A percentile compares a stretch with the other conserved stretches of the same genome.
Conservation (phyloP, 2,329 filamentous ascomycete species). For the Colletotrichum filicis region DNA sequence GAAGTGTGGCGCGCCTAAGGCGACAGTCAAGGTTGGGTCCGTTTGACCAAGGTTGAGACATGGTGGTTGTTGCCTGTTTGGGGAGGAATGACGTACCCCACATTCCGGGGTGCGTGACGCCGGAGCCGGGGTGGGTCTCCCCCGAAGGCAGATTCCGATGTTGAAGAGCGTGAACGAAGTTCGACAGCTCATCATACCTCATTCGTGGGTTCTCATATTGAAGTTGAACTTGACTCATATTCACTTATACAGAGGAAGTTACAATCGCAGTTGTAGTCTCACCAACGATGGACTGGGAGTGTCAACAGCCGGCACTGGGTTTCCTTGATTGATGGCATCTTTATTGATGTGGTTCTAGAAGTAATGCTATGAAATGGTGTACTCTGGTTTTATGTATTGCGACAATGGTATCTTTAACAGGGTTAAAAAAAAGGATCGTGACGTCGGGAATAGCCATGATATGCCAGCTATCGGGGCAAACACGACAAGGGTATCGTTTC, state of each 20-base stretch:
- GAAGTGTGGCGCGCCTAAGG: not conserved
- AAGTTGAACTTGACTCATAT: not conserved
- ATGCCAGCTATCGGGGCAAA: constrained; percentile 9
- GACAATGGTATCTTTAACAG: constrained; percentile 27
- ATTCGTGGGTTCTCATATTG: not conserved
- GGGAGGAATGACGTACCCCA: constrained; percentile 32
- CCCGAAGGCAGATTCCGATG: not conserved
- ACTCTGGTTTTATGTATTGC: not conserved
- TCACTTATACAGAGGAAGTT: not conserved
- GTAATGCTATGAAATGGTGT: not conserved
- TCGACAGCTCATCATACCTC: no score
- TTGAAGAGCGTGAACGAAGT: not conserved
- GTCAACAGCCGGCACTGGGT: not conserved
- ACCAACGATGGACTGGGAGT: not conserved
- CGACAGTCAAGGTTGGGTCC: not conserved
- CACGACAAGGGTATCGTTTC: not conserved
- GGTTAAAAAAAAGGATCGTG: constrained; percentile 9
- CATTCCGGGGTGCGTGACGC: constrained; percentile 8
- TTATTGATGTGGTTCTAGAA: not conserved
- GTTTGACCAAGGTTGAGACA: not conserved
- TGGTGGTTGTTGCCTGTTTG: constrained; percentile 23
- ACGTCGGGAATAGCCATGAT: constrained; percentile 1
- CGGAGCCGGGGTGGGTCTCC: not conserved
- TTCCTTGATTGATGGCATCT: not conserved
- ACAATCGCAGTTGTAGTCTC: not conserved